Evolutionary conservation across 768 basidiomycete species (phyloP).

Genomic region (Pisolithus albus): DNA sequence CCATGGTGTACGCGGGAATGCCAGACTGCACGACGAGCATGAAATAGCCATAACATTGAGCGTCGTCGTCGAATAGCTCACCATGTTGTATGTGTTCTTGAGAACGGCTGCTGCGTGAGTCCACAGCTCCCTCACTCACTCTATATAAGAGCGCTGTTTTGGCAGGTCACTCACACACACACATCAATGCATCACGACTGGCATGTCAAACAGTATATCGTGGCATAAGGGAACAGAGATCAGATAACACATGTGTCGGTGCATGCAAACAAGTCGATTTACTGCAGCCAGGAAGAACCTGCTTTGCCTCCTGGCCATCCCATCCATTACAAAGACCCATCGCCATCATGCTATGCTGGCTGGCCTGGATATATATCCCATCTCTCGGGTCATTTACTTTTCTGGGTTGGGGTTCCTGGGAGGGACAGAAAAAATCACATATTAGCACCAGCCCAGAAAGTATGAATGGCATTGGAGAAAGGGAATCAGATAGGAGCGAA

Average conservation of each 20-base stretch:
- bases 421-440: background rate
- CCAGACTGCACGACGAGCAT: slow-evolving; percentile 52
- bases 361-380: background rate
- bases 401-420: slow-evolving; percentile 2
- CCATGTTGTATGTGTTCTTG: slow-evolving; percentile 11
- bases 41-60: slow-evolving; percentile 10
- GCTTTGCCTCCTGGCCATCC: background rate
- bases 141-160: no score
- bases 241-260: background rate
- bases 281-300: background rate
- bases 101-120: no score
- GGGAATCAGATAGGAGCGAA: slow-evolving; percentile 97
- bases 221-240: background rate
- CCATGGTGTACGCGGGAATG: slow-evolving; percentile 74
- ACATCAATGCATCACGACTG: no score
- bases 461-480: no score
- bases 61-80: slow-evolving; percentile 15
- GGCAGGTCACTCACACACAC: no score
- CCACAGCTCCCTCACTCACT: no score
- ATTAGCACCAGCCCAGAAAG: background rate
- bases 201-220: background rate
- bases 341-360: background rate
- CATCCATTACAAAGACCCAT: background rate
- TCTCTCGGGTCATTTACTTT: background rate
- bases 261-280: background rate